Percentiles rank a stretch among this genome's conserved stretches.
Conservation (phyloP, 331 rosid genomes). For the Erythrophleum ivorense region DNA sequence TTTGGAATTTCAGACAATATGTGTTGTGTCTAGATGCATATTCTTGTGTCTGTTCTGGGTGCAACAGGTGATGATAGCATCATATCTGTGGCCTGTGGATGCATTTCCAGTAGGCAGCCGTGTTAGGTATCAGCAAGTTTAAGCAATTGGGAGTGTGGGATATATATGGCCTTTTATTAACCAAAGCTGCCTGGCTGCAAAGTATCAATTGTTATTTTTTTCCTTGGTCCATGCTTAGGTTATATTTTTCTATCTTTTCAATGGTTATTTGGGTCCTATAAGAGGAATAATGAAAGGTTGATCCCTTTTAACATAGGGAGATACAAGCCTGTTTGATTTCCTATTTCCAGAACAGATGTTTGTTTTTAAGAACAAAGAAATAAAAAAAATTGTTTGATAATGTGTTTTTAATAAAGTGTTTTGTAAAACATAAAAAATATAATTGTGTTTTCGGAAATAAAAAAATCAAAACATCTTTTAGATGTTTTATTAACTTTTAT, state of each 20-base stretch:
- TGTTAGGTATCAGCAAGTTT: neutral
- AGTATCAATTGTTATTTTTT: neutral
- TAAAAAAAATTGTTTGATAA: too few species aligned
- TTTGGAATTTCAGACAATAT: neutral
- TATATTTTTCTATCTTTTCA: neutral
- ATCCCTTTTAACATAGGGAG: constrained; percentile 5
- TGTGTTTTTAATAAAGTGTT: too few species aligned
- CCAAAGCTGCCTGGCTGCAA: neutral
- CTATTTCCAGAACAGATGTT: too few species aligned
- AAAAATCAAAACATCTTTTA: too few species aligned
- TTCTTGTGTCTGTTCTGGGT: constrained; percentile 1
- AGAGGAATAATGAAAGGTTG: neutral
- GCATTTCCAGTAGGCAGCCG: neutral
- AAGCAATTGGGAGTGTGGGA: neutral
- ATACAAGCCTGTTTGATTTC: neutral
- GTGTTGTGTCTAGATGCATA: neutral
- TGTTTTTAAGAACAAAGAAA: too few species aligned
- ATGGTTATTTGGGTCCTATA: constrained; percentile 1
- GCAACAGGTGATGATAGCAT: constrained; percentile 5
- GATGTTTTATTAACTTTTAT: too few species aligned
- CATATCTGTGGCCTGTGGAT: neutral
- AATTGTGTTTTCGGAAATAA: too few species aligned
- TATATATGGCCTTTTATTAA: neutral
- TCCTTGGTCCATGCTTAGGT: neutral
- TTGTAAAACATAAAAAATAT: too few species aligned